Base-by-base conservation (phyloP, 2,329 filamentous ascomycete genomes). In the Diaporthe capsici region DNA sequence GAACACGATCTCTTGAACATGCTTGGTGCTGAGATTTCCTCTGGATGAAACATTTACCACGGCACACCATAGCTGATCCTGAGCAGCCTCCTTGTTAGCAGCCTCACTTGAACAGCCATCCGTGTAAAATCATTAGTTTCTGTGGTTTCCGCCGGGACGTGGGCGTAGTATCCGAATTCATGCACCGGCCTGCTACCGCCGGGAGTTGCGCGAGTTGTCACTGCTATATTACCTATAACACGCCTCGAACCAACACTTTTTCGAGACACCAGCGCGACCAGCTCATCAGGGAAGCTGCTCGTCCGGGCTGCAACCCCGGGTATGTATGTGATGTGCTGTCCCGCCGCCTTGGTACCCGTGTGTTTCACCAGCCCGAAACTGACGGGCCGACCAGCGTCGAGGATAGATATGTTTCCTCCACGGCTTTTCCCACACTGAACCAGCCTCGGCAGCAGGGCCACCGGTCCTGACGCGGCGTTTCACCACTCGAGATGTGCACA, bases 261-360 rank as follows among this genome's bases (percentile, higher is more conserved):
- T 17, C 65, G 65, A 53, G 47, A 68, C 47, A 68, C 20, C 65
- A 39, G 31, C 47, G 65, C 47, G n/a, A 53, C 65, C 25, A 51
- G 63, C 65, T 28, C 31, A n/a, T 37, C 63, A 53, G 15, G 37
- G n/a, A 53, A 53, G 13, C 47, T 37, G 3, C n/a, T 39, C 34
- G 34, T 20, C 63, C 17, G 44, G 63, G 20, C 22, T 22, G 8
- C 31, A 34, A 34, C 57, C 53, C 51, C 51, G 51, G 28, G 28
- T 20, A 9, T 31, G 28, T 34, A 9, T 9, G 28, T 12, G 17
- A 53, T 39, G 47, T 68, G 22, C 63, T 22, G 44, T 17, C 63
- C 44, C 42, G 28, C 10, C 20, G 28, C 44, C 28, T 13, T 37
- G 63, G 31, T 28, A 67, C 42, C 44, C 28, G 20, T 25, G 34